phyloP scores from a whole-genome alignment of 352 stramenopile species.

The Globisporangium nodosum region DNA sequence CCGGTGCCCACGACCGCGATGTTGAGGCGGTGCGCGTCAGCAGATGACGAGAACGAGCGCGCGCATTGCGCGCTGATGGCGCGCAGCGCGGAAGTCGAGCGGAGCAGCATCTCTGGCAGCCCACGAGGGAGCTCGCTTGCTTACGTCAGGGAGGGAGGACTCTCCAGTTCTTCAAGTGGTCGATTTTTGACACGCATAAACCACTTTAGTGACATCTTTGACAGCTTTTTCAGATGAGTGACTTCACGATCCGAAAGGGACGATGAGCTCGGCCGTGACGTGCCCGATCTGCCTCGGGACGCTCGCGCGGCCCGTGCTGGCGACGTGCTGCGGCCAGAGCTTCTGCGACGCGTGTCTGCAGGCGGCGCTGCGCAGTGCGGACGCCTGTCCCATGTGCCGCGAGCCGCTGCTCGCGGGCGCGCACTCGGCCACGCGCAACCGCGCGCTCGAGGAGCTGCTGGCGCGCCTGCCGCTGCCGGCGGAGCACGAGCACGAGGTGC shows the following conservation, averaged over 20 bases:
- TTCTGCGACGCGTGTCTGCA: conserved; percentile 58
- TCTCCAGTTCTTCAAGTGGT: background rate
- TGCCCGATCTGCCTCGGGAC: conserved; percentile 54
- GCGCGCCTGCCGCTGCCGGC: conserved; percentile 9
- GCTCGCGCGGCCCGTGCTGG: conserved; percentile 40
- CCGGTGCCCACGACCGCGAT: conserved; percentile 66
- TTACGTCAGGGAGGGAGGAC: no score
- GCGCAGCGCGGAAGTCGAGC: background rate
- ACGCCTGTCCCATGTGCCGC: conserved; percentile 58
- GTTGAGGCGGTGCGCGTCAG: conserved; percentile 20
- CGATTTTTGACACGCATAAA: conserved; percentile 1
- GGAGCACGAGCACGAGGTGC: conserved; percentile 14
- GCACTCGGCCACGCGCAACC: conserved; percentile 47
- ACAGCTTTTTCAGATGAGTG: background rate
- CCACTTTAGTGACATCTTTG: background rate
- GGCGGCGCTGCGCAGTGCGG: conserved; percentile 24
- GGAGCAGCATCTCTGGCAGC: background rate
- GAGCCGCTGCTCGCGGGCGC: conserved; percentile 35
- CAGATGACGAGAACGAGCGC: background rate
- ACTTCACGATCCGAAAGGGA: background rate
- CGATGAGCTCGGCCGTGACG: conserved; percentile 8
- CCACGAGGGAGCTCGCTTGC: background rate
- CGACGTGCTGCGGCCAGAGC: conserved; percentile 60
- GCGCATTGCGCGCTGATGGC: background rate
- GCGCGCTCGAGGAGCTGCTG: conserved; percentile 37